These are phyloP conservation scores for Scenedesmus sp. DNA, from an alignment of 163 green algal genomes.

Conservation along the genomic window DNA sequence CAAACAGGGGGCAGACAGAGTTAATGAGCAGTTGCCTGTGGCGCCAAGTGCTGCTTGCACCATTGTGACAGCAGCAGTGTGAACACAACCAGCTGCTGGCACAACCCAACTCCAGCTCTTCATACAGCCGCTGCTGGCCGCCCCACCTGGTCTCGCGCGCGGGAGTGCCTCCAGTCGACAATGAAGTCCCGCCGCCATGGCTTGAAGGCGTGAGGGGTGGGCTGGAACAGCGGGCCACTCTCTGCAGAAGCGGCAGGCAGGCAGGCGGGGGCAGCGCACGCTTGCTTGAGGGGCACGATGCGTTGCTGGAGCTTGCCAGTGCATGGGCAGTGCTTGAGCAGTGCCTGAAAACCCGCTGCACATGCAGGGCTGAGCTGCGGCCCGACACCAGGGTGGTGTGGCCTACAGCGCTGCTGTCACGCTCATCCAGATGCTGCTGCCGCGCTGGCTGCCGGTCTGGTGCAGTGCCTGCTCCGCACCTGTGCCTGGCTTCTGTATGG, in stretches of 20 bases:
- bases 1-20: not conserved
- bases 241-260: not conserved
- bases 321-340: not conserved
- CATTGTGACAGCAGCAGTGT: not conserved
- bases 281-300: not conserved
- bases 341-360: too few species aligned
- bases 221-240: slow-evolving; percentile 37
- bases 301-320: not conserved
- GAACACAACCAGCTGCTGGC: not conserved
- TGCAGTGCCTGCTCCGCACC: not conserved
- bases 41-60: not conserved
- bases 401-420: not conserved
- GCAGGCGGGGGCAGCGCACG: not conserved
- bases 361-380: too few species aligned
- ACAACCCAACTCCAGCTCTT: not conserved
- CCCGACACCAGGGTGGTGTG: too few species aligned
- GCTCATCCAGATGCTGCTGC: not conserved
- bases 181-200: slow-evolving; percentile 53
- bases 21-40: not conserved
- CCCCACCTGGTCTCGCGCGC: slow-evolving; percentile 41
- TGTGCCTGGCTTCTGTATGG: slow-evolving; percentile 47
- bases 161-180: slow-evolving; percentile 46
- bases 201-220: slow-evolving; percentile 48
- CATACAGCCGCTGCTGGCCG: not conserved
- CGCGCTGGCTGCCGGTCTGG: not conserved